These are phyloP conservation scores for Pinguiococcus pyrenoidosus DNA, from an alignment of 108 stramenopile species.

Conservation along the genomic window DNA sequence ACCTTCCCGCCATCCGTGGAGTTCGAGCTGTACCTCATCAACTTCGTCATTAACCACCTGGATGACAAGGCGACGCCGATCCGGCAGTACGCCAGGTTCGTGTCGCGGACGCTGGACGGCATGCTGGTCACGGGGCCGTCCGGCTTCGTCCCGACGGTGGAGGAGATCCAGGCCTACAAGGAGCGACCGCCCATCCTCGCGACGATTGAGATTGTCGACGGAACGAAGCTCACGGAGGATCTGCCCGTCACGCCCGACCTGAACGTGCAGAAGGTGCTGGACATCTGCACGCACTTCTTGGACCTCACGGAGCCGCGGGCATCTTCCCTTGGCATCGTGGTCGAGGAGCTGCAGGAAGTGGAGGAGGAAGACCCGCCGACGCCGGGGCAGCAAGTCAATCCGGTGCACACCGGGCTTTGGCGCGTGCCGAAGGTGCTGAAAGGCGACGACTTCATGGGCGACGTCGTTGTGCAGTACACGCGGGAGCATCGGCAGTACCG, in stretches of 20 bases:
- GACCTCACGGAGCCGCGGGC: slow-evolving; percentile 21
- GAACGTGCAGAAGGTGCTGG: slow-evolving; percentile 31
- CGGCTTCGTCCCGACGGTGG: slow-evolving; percentile 39
- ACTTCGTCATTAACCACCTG: slow-evolving; percentile 25
- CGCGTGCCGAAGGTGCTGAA: slow-evolving; percentile 33
- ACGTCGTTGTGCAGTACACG: slow-evolving; percentile 32
- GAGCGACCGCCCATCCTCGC: slow-evolving; percentile 42
- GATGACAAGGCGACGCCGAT: slow-evolving; percentile 24
- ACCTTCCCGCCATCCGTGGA: slow-evolving; percentile 13
- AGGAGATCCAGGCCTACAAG: slow-evolving; percentile 43
- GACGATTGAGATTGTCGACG: slow-evolving; percentile 38
- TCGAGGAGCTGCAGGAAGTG: slow-evolving; percentile 32
- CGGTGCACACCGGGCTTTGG: too few species aligned
- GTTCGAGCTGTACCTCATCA: slow-evolving; percentile 16
- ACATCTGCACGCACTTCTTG: slow-evolving; percentile 34
- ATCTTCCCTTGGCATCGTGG: slow-evolving; percentile 30
- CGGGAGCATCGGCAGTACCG: slow-evolving; percentile 27
- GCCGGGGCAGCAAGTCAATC: slow-evolving; percentile 4
- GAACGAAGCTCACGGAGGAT: slow-evolving; percentile 28
- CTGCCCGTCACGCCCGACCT: slow-evolving; percentile 41
- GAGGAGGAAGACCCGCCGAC: slow-evolving; percentile 8
- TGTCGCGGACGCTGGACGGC: slow-evolving; percentile 33
- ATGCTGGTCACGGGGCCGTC: slow-evolving; percentile 26
- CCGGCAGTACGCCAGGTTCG: slow-evolving; percentile 31
- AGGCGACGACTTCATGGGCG: slow-evolving; percentile 37